Evolutionary conservation across 192 early-diverging fungal species (phyloP).

Genomic region (Backusella mclennaniae): DNA sequence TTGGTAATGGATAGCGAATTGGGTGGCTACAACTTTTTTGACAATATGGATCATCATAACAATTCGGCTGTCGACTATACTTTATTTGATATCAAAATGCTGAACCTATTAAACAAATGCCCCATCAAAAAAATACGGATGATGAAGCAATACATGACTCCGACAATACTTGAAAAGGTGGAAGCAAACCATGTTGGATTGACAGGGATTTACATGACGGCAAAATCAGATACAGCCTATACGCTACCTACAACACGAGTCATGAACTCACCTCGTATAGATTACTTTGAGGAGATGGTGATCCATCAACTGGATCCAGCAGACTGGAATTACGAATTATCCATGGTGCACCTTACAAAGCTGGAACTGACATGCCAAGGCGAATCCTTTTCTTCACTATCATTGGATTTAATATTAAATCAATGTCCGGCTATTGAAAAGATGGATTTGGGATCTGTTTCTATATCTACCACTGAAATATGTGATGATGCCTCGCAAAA

Average conservation of each 20-base stretch:
- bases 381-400: not conserved
- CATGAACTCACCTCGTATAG: not conserved
- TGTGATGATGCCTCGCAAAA: not conserved
- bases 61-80: not conserved
- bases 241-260: not conserved
- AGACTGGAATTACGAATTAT: not conserved
- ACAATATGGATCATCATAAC: not conserved
- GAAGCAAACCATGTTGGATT: not conserved
- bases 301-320: not conserved
- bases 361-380: not conserved
- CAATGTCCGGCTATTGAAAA: not conserved
- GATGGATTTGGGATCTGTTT: not conserved
- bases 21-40: not conserved
- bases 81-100: not conserved
- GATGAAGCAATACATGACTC: not conserved
- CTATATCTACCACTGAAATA: not conserved
- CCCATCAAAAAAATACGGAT: not conserved
- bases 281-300: not conserved
- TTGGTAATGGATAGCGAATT: not conserved
- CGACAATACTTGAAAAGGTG: not conserved
- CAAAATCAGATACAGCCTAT: not conserved
- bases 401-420: not conserved
- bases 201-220: not conserved
- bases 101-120: not conserved
- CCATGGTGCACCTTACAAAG: not conserved